Base-by-base conservation (phyloP, 495 filamentous ascomycete genomes). In the Aspergillus biplanus region DNA sequence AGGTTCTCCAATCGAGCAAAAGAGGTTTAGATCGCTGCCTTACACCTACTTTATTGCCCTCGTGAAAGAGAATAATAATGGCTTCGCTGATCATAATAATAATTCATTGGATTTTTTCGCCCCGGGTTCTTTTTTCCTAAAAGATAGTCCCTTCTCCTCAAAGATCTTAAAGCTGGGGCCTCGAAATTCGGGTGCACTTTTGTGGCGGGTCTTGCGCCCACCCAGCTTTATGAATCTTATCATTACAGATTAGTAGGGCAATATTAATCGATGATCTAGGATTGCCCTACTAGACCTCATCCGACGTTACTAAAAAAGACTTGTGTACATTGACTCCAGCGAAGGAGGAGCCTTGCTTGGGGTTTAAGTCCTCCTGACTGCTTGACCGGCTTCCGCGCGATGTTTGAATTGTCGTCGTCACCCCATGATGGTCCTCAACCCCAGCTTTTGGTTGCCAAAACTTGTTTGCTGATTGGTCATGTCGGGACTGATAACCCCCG, bases 311-410 rank as follows among this genome's bases (percentile, higher is more conserved):
- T 53, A 69, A 67, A 50, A 80, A 80, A 0, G 75, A 71, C 62
- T 75, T 80, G 33, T 80, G 74, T 39, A 80, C 72, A 66, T 74
- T 80, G 33, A 80, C 74, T 1, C 73, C 77, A 44, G 65, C 65
- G n/a, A 71, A 66, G 0, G 71, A 58, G 18, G 71, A 58, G 18
- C 60, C 52, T 33, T 66, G 63, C 27, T 65, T 70, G 7, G 75
- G 74, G 59, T 78, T 73, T n/a, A 80, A 62, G 50, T 76, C 61
- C 57, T 78, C 75, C 59, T 77, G 75, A 52, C 77, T 80, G 62
- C 74, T 78, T 9, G 66, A 68, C 39, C 67, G 67, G 48, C 75
- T 73, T 11, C 70, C 71, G 6, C 56, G 64, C 3, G 70, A 66
- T 16, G 70, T 73, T 27, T 73, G 73, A 9, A 79, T 65, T 1